phyloP scores from a whole-genome alignment of 2,329 filamentous ascomycete genomes.

The Hymenoscyphus scutula region DNA sequence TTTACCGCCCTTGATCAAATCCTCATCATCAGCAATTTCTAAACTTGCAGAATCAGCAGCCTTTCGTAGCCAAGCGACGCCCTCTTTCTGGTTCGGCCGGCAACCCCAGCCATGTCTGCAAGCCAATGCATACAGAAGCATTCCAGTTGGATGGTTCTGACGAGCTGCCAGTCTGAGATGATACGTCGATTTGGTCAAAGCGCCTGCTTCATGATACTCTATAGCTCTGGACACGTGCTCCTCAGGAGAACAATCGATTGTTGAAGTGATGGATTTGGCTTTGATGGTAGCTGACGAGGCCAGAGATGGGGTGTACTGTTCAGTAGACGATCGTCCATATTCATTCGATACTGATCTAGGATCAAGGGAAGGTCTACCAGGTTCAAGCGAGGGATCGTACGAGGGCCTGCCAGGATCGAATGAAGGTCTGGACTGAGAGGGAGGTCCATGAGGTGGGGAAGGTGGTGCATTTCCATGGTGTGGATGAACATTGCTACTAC shows the following conservation, averaged over 20 bases:
- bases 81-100: slow-evolving; percentile 86
- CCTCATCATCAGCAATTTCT: slow-evolving; percentile 81
- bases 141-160: slow-evolving; percentile 83
- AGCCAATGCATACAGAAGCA: slow-evolving; percentile 93
- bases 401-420: slow-evolving; percentile 41
- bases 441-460: slow-evolving; percentile 58
- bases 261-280: slow-evolving; percentile 48
- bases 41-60: slow-evolving; percentile 81
- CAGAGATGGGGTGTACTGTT: slow-evolving; percentile 34
- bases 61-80: slow-evolving; percentile 86
- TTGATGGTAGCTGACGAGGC: slow-evolving; percentile 36
- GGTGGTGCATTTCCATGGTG: slow-evolving; percentile 51
- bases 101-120: slow-evolving; percentile 98
- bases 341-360: slow-evolving; percentile 49
- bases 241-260: slow-evolving; percentile 73
- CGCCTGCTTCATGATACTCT: slow-evolving; percentile 81
- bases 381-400: slow-evolving; percentile 43
- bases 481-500: slow-evolving; percentile 42
- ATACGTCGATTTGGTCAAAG: slow-evolving; percentile 91
- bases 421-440: slow-evolving; percentile 49
- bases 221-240: slow-evolving; percentile 91
- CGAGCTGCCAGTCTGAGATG: slow-evolving; percentile 87
- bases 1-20: slow-evolving; percentile 61
- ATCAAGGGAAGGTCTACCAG: slow-evolving; percentile 41
- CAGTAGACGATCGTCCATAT: slow-evolving; percentile 48